Base-by-base conservation (phyloP, 495 filamentous ascomycete genomes). In the Aspergillus nanangensis region DNA sequence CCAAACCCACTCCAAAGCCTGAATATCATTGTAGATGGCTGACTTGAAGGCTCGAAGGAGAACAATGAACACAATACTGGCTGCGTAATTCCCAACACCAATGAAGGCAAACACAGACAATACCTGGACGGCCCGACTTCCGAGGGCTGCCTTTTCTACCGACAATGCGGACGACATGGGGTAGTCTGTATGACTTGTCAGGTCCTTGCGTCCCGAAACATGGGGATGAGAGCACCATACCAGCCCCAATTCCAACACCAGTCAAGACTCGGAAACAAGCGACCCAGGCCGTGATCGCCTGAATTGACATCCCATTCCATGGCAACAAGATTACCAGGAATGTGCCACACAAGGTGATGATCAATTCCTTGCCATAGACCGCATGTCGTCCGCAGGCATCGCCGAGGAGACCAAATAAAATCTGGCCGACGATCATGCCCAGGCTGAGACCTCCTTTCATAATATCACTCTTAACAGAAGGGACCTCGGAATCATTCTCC, bases 1-100 rank as follows among this genome's bases (percentile, higher is more conserved):
- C 50, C 49, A 52, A 15, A 56, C 45, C 45, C 53, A 52, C 43
- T 53, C 53, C 8, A 32, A 52, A 49, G 25, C 51, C 50, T 10
- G 52, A 49, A 33, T 29, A 11, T 29, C 25, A 29, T 11, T 11
- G 25, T 29, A 11, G 5, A 29, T 29, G 25, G 25, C 25, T 5
- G 25, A 11, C 11, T 29, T 29, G 25, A 29, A 29, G 25, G 25
- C 11, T 11, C 11, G 25, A 29, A 29, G 25, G 25, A 29, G 25
- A 29, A 11, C 25, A 29, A 29, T 11, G 5, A 7, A 11, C 25
- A 29, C 25, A 29, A 29, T 29, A 29, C 25, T 29, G 25, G 25
- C 25, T 7, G 25, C 25, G 25, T 29, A 29, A 11, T 5, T 29
- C 25, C 5, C 25, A 5, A 11, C 25, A 29, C 11, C 11, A 11